Evolutionary conservation across 192 early-diverging fungal genomes (phyloP).

Genomic region (Backusella circina): DNA sequence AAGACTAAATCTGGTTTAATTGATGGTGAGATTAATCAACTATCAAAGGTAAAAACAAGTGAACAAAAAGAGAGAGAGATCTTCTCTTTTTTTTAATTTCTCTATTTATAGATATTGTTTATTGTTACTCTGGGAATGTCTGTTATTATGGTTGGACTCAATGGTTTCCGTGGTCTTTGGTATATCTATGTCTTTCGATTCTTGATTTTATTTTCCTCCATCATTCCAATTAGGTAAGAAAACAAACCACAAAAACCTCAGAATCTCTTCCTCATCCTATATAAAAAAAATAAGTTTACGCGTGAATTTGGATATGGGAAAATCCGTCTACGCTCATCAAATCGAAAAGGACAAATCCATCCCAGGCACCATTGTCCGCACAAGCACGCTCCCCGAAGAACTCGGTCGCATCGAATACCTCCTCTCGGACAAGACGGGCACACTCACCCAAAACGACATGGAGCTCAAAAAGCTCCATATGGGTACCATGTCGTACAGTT

Average conservation of each 20-base stretch:
- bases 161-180: conserved; percentile 89
- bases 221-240: conserved; percentile 84
- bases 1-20: conserved; percentile 91
- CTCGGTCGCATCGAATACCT: conserved; percentile 92
- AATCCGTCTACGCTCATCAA: conserved; percentile 83
- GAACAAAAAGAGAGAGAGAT: background rate
- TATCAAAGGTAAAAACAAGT: conserved; percentile 66
- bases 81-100: background rate
- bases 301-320: conserved; percentile 97
- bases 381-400: conserved; percentile 94
- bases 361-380: conserved; percentile 84
- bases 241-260: too few species aligned
- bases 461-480: conserved; percentile 92
- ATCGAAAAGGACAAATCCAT: conserved; percentile 90
- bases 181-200: conserved; percentile 91
- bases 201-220: conserved; percentile 93
- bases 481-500: conserved; percentile 91
- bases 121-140: conserved; percentile 81
- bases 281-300: conserved; percentile 76
- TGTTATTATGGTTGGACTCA: conserved; percentile 83
- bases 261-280: background rate
- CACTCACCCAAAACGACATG: conserved; percentile 96
- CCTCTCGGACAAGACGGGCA: conserved; percentile 96
- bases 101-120: conserved; percentile 70
- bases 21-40: conserved; percentile 87